Evolutionary conservation across 2,329 filamentous ascomycete species (phyloP), one percentile per base, ranked within the genome.

Genomic region (Dothidotthia symphoricarpi): DNA sequence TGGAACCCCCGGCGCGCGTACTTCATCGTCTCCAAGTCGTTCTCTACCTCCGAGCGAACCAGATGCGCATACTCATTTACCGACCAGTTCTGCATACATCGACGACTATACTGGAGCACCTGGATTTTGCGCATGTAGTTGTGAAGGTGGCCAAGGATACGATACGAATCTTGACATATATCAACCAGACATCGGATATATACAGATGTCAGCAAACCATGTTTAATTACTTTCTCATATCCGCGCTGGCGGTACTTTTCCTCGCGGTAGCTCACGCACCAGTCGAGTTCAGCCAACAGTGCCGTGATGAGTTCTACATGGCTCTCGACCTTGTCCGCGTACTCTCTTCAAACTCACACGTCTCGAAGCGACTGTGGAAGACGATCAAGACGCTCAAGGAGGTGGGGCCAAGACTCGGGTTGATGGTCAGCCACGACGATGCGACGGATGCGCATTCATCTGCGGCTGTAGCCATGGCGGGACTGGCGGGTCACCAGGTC

Each of bases 51-150:
- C 81, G 90, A 26, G 80, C 88, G 28, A 96, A 95, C 55, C 89
- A 95, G 70, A 87, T 95, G 69, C 85, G 90, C 4, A 93, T 90
- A 41, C 82, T 88, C 62, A 86, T 96, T 17, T 90, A 94, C 64
- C 86, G 88, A 0, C 89, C 89, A 0, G 83, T 95, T 3, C 72
- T 97, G 7, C 88, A 95, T 64, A 91, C 85, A 13, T 82, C 87
- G 3, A 85, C 81, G 10, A 90, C 83, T 54, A 96, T 96, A 55
- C 80, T 85, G 69, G 79, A 84, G 40, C 85, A 95, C 59, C 76
- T 83, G 34, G 69, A 73, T 4, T 82, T 87, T 46, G 89, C 89
- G 3, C 81, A 87, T 55, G 85, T 78, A 0, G 85, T 81, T 0
- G 83, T 89, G 19, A 81, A 85, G 43, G 74, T 90, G 1, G 84